These are phyloP conservation scores for Puccinia polysora DNA, from an alignment of 1,284 basidiomycete species.

Conservation along the genomic window DNA sequence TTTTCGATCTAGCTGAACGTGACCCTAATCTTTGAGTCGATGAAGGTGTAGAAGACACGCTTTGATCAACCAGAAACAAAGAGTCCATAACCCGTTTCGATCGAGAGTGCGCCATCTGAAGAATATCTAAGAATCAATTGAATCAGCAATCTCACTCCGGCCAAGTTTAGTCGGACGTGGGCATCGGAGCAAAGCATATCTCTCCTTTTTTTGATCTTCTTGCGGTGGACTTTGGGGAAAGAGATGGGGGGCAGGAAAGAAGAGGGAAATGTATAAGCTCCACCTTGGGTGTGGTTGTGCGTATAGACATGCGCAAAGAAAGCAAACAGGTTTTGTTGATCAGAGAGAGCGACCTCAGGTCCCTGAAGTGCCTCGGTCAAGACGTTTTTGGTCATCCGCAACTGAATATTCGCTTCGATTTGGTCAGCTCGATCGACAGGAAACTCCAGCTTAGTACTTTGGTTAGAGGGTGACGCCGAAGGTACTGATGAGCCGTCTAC, in stretches of 20 bases:
- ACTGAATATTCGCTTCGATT: slow-evolving; percentile 73
- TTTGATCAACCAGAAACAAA: too few relatives aligned
- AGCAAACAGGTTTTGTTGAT: slow-evolving; percentile 78
- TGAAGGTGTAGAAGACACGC: too few relatives aligned
- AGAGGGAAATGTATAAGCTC: neutral
- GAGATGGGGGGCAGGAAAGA: neutral
- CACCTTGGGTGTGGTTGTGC: slow-evolving; percentile 37
- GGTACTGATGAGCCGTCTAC: neutral
- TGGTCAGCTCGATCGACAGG: slow-evolving; percentile 62
- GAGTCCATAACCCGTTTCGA: too few relatives aligned
- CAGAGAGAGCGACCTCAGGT: slow-evolving; percentile 72
- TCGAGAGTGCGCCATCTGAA: too few relatives aligned
- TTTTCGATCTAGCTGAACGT: too few relatives aligned
- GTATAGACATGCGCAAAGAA: slow-evolving; percentile 61
- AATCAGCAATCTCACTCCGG: too few relatives aligned
- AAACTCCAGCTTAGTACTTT: slow-evolving; percentile 50
- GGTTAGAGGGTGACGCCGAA: neutral
- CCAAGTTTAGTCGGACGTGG: too few relatives aligned
- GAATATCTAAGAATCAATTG: too few relatives aligned
- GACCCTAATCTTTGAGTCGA: too few relatives aligned
- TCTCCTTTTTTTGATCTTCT: too few relatives aligned
- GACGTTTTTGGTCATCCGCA: slow-evolving; percentile 80
- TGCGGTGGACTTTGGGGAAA: too few relatives aligned
- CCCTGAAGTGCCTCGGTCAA: slow-evolving; percentile 80
- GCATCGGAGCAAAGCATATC: too few relatives aligned